Evolutionary conservation across 257 asterid species (phyloP).

Genomic region (Solanum paucissectum): DNA sequence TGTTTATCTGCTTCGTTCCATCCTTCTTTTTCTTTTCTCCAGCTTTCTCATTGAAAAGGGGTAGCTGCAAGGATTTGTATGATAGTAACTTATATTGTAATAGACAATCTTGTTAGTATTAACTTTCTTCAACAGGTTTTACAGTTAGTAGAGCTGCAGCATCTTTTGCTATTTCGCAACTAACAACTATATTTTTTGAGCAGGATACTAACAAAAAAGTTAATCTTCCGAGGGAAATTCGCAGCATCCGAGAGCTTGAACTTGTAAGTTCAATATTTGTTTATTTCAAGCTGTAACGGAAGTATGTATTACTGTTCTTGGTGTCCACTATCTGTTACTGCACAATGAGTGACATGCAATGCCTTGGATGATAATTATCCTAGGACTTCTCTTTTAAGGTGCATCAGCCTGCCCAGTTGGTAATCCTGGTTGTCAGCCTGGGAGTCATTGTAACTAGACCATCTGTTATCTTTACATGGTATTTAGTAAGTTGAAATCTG

Average conservation of each 20-base stretch:
- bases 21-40: not conserved
- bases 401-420: not conserved
- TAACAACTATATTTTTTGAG: conserved; percentile 13
- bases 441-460: not conserved
- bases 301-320: not conserved
- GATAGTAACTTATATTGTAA: not conserved
- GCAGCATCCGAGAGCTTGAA: conserved; percentile 79
- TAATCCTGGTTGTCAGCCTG: not conserved
- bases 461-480: not conserved
- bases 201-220: conserved; percentile 90
- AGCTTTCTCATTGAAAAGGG: not conserved
- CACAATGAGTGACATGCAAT: not conserved
- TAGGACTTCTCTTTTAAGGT: not conserved
- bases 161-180: not conserved
- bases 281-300: not conserved
- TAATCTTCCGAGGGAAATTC: conserved; percentile 80
- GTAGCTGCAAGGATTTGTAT: not conserved
- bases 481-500: not conserved
- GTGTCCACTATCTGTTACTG: not conserved
- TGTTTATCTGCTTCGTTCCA: not conserved
- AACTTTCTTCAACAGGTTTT: not conserved
- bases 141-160: not conserved
- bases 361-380: not conserved
- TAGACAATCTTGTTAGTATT: not conserved
- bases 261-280: conserved; percentile 49